Percentiles rank a stretch among this genome's conserved stretches.
These are phyloP conservation scores for Candida corydali DNA, from an alignment of 805 yeast species.

Conservation along the genomic window DNA sequence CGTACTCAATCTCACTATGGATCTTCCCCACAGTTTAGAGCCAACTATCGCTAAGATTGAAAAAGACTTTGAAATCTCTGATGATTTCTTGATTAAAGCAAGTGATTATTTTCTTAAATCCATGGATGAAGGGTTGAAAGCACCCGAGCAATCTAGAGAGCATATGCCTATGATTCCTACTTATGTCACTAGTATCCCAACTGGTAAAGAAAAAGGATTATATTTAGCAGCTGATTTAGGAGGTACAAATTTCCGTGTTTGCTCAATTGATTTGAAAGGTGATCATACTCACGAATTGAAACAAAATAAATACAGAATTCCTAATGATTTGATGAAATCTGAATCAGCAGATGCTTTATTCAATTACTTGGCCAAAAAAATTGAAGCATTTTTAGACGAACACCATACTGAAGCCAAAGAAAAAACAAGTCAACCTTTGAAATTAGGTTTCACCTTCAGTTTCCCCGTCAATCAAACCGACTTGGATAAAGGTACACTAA, in stretches of 20 bases:
- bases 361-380: constrained; percentile 67
- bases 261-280: constrained; percentile 76
- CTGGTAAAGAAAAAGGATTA: constrained; percentile 80
- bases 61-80: constrained; percentile 37
- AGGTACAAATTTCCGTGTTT: constrained; percentile 93
- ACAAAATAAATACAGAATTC: constrained; percentile 77
- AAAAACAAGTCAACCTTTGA: constrained; percentile 33
- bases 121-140: constrained; percentile 56
- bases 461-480: constrained; percentile 90
- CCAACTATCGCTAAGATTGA: constrained; percentile 33
- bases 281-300: constrained; percentile 73
- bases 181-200: constrained; percentile 79
- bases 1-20: constrained; percentile 4
- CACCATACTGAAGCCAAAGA: constrained; percentile 48
- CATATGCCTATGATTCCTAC: constrained; percentile 87
- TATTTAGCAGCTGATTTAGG: constrained; percentile 91
- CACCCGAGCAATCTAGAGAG: constrained; percentile 38
- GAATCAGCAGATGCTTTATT: constrained; percentile 64
- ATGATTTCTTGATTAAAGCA: constrained; percentile 41
- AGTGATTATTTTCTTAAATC: constrained; percentile 55
- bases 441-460: constrained; percentile 89
- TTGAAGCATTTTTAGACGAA: constrained; percentile 58
- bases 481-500: constrained; percentile 69
- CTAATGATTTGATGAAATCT: constrained; percentile 69
- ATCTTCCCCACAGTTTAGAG: constrained; percentile 14